Base-by-base conservation (phyloP, 2,329 filamentous ascomycete species). In the Elsinoe batatas region DNA sequence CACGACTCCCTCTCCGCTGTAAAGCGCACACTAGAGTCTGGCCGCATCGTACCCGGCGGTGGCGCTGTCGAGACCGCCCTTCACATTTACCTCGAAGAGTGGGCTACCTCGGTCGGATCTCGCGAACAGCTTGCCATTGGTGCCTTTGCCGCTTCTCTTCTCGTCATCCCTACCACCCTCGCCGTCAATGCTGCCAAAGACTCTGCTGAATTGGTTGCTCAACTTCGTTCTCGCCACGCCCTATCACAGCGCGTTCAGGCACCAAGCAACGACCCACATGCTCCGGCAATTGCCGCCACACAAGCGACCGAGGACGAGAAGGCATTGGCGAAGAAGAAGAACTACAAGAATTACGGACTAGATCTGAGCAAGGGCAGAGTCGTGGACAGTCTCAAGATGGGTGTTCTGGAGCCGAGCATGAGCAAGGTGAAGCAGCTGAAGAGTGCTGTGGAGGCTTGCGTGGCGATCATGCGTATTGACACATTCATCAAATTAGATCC, bases 391-490 rank as follows among this genome's bases (percentile, higher is more conserved):
- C 77, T 98, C 66, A 97, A 97, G 80, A 84, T 88, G 11, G 93
- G 93, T 68, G 91, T 98, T 59, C 73, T 98, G 67, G 93, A 98
- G 77, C 93, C 93, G 32, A 95, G 87, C 73, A 90, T 98, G 78
- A 96, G 91, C 81, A 98, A 98, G 80, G 82, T 98, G 63, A 87
- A 91, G 73, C 93, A 97, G 78, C 78, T 98, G 68, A 98, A 98
- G 85, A 94, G 87, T 73, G 93, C 93, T 26, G 93, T 98, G 50
- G 93, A 98, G 76, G 93, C 93, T 56, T 97, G 93, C 73, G 95
- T 98, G 72, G 88, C 90, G 68, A 97, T 98, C 71, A 97, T 98
- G 93, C 83, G 93, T 67, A 98, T 98, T 69, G 93, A 98, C 76
- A 97, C 93, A 62, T 79, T 98, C 73, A 97, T 98, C 75, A 95